Evolutionary conservation across 257 asterid species (phyloP).

Genomic region (Mitragyna speciosa): DNA sequence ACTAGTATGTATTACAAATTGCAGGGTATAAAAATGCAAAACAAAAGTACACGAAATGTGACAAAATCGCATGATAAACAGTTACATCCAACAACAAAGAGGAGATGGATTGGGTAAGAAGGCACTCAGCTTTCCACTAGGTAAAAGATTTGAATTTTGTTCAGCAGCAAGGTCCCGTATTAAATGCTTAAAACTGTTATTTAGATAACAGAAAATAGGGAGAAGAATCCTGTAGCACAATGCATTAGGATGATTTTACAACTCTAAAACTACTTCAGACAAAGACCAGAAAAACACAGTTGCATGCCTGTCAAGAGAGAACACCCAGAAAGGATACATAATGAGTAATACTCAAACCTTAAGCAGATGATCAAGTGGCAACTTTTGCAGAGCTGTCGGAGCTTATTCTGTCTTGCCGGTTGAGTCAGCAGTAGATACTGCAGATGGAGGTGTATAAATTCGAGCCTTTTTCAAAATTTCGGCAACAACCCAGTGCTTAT

Average conservation of each 20-base stretch:
- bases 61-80: too few species aligned
- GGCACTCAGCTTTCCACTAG: neutral
- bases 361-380: neutral
- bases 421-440: conserved; percentile 26
- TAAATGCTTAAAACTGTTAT: neutral
- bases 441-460: conserved; percentile 46
- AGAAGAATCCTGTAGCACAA: neutral
- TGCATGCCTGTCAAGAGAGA: neutral
- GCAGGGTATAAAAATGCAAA: too few species aligned
- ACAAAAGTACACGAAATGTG: too few species aligned
- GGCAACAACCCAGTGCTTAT: conserved; percentile 69
- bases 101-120: neutral
- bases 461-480: conserved; percentile 81
- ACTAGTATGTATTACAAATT: too few species aligned
- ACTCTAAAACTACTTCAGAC: neutral
- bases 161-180: neutral
- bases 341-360: neutral
- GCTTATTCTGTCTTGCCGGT: conserved; percentile 19
- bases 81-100: neutral
- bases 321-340: neutral
- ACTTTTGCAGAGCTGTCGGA: neutral
- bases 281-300: neutral
- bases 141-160: neutral
- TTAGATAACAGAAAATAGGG: neutral
- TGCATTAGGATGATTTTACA: neutral